Percentiles rank a stretch among this genome's conserved stretches.
Conservation (phyloP, 1,284 basidiomycete genomes). For the Sporisorium sorghi region DNA sequence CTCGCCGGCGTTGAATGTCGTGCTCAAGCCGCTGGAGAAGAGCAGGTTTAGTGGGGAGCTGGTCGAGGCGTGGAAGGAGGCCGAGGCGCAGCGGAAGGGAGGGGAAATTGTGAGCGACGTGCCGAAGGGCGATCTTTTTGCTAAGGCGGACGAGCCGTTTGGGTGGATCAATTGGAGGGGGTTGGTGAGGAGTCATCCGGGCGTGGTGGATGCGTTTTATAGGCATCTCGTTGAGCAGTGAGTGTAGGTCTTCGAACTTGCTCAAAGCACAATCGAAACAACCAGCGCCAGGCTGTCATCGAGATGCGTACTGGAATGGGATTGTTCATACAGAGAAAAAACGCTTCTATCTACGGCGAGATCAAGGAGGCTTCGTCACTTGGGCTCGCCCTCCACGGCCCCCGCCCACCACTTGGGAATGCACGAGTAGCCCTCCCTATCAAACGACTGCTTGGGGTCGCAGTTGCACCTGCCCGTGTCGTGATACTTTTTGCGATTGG, state of each 20-base stretch:
- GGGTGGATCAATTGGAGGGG: slow-evolving; percentile 60
- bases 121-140: slow-evolving; percentile 51
- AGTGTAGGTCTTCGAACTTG: too few species aligned
- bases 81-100: slow-evolving; percentile 18
- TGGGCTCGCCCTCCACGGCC: slow-evolving; percentile 53
- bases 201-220: slow-evolving; percentile 41
- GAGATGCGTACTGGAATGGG: too few species aligned
- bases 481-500: slow-evolving; percentile 61
- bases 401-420: slow-evolving; percentile 60
- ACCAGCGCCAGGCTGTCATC: too few species aligned
- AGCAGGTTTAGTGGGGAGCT: slow-evolving; percentile 35
- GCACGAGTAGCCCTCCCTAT: slow-evolving; percentile 59
- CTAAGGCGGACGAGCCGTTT: slow-evolving; percentile 40
- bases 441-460: slow-evolving; percentile 62
- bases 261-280: too few species aligned
- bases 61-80: slow-evolving; percentile 32
- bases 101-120: slow-evolving; percentile 46
- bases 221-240: slow-evolving; percentile 20
- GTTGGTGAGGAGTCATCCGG: slow-evolving; percentile 52
- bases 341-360: not conserved
- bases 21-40: slow-evolving; percentile 33
- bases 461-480: slow-evolving; percentile 63
- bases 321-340: not conserved
- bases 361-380: too few species aligned
- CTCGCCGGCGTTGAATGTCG: slow-evolving; percentile 50